Percentiles rank a stretch among this genome's conserved stretches.
These are phyloP conservation scores for Wallacemonas sp. DNA, from an alignment of 208 protist species.

Conservation along the genomic window DNA sequence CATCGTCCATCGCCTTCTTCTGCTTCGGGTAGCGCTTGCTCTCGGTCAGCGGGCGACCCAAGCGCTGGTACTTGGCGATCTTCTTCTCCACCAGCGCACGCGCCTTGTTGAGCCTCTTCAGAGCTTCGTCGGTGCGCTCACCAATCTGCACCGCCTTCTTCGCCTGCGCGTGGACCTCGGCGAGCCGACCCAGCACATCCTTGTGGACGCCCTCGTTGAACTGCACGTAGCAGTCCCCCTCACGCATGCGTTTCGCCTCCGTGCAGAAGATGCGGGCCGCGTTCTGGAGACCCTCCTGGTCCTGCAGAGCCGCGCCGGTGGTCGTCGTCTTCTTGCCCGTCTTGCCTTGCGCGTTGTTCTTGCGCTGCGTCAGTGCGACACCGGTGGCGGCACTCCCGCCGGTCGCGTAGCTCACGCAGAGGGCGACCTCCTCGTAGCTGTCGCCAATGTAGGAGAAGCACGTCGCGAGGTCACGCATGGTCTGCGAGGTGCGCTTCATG, in stretches of 20 bases:
- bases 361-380: neutral
- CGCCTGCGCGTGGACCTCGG: constrained; percentile 30
- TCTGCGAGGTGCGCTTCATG: constrained; percentile 29
- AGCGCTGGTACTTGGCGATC: constrained; percentile 46
- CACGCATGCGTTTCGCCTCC: constrained; percentile 38
- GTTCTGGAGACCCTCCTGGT: constrained; percentile 22
- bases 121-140: constrained; percentile 18
- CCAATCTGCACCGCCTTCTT: constrained; percentile 34
- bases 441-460: constrained; percentile 37
- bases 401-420: constrained; percentile 47
- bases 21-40: constrained; percentile 60
- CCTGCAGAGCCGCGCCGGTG: neutral
- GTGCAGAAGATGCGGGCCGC: constrained; percentile 36
- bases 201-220: constrained; percentile 36
- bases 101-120: constrained; percentile 29
- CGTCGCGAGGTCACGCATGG: constrained; percentile 36
- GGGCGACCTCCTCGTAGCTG: constrained; percentile 48
- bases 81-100: constrained; percentile 40
- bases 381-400: constrained; percentile 3
- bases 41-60: constrained; percentile 34
- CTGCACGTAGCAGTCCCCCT: constrained; percentile 31
- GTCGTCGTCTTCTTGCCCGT: neutral
- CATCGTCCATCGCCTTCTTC: constrained; percentile 20
- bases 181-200: constrained; percentile 28
- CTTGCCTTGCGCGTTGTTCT: neutral